These are phyloP conservation scores for Leccinellum luteum DNA, from an alignment of 768 basidiomycete genomes.

Conservation along the genomic window DNA sequence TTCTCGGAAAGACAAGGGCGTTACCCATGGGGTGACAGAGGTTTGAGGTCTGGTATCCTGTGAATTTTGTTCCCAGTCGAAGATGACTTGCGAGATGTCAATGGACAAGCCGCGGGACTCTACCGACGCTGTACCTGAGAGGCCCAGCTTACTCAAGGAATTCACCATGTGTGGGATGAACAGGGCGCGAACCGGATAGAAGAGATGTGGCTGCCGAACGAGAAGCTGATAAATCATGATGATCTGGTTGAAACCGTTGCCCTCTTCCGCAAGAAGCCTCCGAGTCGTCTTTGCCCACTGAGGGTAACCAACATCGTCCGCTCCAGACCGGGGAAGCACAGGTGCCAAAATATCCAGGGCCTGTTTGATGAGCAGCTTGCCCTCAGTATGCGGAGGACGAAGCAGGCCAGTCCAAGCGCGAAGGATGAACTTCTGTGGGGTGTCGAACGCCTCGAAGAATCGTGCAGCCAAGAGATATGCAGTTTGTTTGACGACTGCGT, in stretches of 20 bases:
- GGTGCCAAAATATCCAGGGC: slow-evolving; percentile 87
- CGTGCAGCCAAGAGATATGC: slow-evolving; percentile 87
- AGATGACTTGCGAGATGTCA: slow-evolving; percentile 89
- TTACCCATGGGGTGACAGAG: slow-evolving; percentile 54
- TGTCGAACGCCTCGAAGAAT: slow-evolving; percentile 87
- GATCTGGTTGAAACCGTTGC: slow-evolving; percentile 62
- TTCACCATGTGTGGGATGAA: slow-evolving; percentile 94
- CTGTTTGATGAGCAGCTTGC: slow-evolving; percentile 71
- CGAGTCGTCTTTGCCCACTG: slow-evolving; percentile 88
- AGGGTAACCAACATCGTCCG: slow-evolving; percentile 56
- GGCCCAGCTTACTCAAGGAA: slow-evolving; percentile 84
- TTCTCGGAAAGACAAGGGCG: slow-evolving; percentile 79
- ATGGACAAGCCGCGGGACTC: slow-evolving; percentile 87
- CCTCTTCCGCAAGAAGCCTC: slow-evolving; percentile 85
- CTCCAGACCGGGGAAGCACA: slow-evolving; percentile 64
- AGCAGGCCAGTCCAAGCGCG: slow-evolving; percentile 90
- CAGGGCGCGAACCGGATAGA: slow-evolving; percentile 88
- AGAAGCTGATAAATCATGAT: slow-evolving; percentile 89
- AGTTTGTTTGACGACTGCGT: slow-evolving; percentile 89
- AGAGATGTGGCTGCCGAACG: slow-evolving; percentile 85
- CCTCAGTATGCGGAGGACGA: slow-evolving; percentile 76
- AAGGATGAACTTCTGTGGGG: slow-evolving; percentile 87
- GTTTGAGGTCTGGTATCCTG: slow-evolving; percentile 28
- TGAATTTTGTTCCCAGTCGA: slow-evolving; percentile 85
- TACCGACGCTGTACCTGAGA: slow-evolving; percentile 61